Conservation (phyloP, 2,329 filamentous ascomycete genomes). For the Rhytidhysteron rufulum region DNA sequence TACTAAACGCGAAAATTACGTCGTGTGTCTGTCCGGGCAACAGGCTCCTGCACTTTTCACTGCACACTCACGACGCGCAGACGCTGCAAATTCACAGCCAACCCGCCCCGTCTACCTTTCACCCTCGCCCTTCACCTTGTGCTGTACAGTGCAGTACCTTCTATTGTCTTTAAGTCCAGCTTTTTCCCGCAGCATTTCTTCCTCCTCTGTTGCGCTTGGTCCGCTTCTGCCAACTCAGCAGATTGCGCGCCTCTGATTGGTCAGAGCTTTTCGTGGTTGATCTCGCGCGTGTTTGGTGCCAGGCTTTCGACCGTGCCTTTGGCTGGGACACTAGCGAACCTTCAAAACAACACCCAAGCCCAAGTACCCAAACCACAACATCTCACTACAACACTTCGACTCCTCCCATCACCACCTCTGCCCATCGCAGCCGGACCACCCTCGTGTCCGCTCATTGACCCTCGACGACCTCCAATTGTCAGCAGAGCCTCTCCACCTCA, state of each 20-base stretch:
- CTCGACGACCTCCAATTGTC: slow-evolving; percentile 20
- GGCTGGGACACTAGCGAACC: not conserved
- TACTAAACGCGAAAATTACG: no score
- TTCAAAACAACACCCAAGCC: not conserved
- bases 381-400: slow-evolving; percentile 27
- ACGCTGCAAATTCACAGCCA: no score
- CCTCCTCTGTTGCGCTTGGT: no score
- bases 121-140: no score
- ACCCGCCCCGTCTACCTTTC: no score
- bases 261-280: slow-evolving; percentile 26
- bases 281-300: slow-evolving; percentile 23
- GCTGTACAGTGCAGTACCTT: no score
- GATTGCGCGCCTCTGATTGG: slow-evolving; percentile 29
- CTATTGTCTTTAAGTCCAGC: no score
- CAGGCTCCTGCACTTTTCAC: no score
- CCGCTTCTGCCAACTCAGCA: slow-evolving; percentile 26
- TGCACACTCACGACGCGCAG: no score
- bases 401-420: slow-evolving; percentile 20
- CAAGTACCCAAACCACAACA: slow-evolving; percentile 26
- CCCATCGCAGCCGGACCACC: slow-evolving; percentile 29
- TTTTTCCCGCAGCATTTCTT: no score
- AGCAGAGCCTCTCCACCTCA: slow-evolving; percentile 24
- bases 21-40: no score
- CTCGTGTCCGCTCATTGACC: slow-evolving; percentile 21
- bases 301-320: not conserved